Evolutionary conservation across 2,329 filamentous ascomycete genomes (phyloP).

Genomic region (Colletotrichum sp.): DNA sequence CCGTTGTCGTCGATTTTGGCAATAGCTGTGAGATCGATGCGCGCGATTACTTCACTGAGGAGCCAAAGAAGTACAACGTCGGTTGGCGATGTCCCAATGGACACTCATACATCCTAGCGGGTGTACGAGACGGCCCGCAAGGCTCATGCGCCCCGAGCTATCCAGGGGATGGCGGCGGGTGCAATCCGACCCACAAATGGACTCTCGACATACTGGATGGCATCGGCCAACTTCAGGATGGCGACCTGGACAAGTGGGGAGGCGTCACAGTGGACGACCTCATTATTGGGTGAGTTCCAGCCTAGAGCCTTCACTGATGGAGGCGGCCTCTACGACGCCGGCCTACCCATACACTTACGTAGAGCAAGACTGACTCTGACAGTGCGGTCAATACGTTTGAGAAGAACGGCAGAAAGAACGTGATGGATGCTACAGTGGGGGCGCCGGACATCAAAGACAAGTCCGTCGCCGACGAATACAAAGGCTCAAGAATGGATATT

Average conservation of each 20-base stretch:
- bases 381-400: background rate
- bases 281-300: background rate
- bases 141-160: background rate
- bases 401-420: background rate
- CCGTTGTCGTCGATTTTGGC: slow-evolving; percentile 8
- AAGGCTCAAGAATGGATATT: background rate
- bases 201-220: background rate
- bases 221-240: background rate
- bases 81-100: background rate
- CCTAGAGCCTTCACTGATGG: fast-evolving
- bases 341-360: background rate
- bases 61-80: background rate
- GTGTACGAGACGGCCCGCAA: background rate
- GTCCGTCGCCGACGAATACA: background rate
- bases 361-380: background rate
- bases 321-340: background rate
- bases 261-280: background rate
- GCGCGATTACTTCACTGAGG: background rate
- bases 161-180: background rate
- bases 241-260: background rate
- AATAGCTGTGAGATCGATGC: slow-evolving; percentile 3
- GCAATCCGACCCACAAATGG: background rate
- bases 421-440: background rate
- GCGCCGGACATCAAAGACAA: background rate
- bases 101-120: background rate